Percentiles rank a stretch among this genome's conserved stretches.
These are phyloP conservation scores for Aspergillus terreus DNA, from an alignment of 2,329 filamentous ascomycete genomes.

Conservation along the genomic window DNA sequence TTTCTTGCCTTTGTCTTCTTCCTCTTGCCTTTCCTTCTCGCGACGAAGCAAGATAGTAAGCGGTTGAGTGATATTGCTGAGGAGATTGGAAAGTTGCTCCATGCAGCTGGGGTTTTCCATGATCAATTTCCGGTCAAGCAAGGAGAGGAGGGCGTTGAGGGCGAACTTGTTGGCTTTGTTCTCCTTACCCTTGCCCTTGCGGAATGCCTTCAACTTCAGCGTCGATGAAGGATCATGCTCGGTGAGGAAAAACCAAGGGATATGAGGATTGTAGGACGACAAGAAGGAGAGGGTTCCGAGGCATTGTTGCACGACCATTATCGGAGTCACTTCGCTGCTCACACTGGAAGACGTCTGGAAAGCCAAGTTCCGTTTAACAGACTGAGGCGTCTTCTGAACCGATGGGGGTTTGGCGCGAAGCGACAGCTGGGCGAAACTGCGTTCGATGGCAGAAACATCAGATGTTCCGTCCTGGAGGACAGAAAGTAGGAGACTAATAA, in stretches of 20 bases:
- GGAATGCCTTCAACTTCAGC: conserved; percentile 70
- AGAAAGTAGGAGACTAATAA: conserved; percentile 85
- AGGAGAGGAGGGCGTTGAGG: conserved; percentile 80
- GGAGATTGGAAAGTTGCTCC: conserved; percentile 82
- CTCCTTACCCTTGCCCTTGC: conserved; percentile 87
- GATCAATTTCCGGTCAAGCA: conserved; percentile 90
- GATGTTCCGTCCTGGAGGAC: conserved; percentile 94
- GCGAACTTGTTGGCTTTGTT: conserved; percentile 81
- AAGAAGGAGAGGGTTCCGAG: conserved; percentile 80
- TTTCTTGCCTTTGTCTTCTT: conserved; percentile 38
- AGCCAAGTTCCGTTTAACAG: conserved; percentile 70
- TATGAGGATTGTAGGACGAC: conserved; percentile 77
- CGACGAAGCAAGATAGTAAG: conserved; percentile 78
- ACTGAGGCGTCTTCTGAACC: conserved; percentile 77
- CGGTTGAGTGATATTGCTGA: conserved; percentile 84
- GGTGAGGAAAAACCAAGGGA: conserved; percentile 87
- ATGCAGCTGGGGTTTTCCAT: conserved; percentile 97
- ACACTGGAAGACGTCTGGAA: conserved; percentile 52
- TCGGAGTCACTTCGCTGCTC: conserved; percentile 84
- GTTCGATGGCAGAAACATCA: conserved; percentile 88
- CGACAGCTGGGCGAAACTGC: conserved; percentile 90
- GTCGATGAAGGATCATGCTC: conserved; percentile 81
- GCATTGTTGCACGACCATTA: conserved; percentile 95
- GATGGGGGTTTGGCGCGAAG: conserved; percentile 79
- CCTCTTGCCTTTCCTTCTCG: conserved; percentile 67